Conservation (phyloP, 75 land plant genomes). For the Selaginella moellendorffii region DNA sequence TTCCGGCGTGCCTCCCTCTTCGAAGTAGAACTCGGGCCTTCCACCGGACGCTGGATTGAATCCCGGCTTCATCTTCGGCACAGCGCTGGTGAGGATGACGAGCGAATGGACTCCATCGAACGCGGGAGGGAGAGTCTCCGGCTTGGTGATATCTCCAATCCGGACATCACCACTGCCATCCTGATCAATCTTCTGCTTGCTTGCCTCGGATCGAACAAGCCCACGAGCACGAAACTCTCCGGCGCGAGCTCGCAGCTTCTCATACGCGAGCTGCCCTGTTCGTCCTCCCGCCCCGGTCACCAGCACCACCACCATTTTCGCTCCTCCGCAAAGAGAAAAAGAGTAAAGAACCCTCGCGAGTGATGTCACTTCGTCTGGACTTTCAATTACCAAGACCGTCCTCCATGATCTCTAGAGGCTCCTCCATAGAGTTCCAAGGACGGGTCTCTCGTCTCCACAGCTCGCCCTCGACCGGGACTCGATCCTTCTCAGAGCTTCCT, state of each 20-base stretch:
- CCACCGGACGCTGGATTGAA: neutral
- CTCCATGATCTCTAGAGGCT: no score
- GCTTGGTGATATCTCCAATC: constrained; percentile 2
- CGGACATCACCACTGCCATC: neutral
- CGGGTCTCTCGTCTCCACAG: no score
- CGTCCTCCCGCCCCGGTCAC: constrained; percentile 4
- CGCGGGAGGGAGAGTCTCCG: constrained; percentile 2
- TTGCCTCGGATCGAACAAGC: neutral
- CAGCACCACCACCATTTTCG: no score
- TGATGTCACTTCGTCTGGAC: no score
- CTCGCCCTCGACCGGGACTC: no score
- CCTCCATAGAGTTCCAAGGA: no score
- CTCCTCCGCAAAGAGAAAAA: no score
- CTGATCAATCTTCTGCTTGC: neutral
- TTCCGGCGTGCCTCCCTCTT: neutral
- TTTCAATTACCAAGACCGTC: no score
- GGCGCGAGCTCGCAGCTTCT: neutral
- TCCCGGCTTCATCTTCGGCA: constrained; percentile 9
- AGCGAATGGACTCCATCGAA: neutral
- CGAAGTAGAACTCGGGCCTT: constrained; percentile 1
- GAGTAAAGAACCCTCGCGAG: no score
- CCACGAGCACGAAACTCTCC: constrained; percentile 1
- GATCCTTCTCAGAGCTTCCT: neutral
- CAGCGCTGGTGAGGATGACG: constrained; percentile 9
- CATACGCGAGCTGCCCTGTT: neutral